Base-by-base conservation (phyloP, 805 yeast genomes). In the Blastobotrys attinorum region DNA sequence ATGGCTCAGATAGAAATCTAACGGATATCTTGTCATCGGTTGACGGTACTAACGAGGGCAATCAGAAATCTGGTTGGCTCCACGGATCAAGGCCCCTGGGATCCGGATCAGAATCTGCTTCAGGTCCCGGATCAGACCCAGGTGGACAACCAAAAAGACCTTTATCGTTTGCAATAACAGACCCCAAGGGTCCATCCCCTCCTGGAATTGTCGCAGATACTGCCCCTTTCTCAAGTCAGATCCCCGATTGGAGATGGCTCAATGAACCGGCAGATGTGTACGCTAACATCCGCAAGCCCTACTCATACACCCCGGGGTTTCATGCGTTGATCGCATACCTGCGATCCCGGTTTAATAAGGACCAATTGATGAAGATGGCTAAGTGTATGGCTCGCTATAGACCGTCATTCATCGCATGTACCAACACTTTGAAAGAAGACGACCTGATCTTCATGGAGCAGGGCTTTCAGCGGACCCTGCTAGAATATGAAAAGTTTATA, bases 391-490 rank as follows among this genome's bases (percentile, higher is more conserved):
- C 97, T 0, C 83, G 82, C 37, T 88, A 88, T 57, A 67, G 97
- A 51, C 96, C 97, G 2, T 79, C 89, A 10, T 90, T 90, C 60
- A 87, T 89, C 54, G 96, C 97, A 3, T 84, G 94, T 55, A 85
- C 95, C 32, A 83, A 85, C 55, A 79, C 92, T 3, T 65, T 90
- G 31, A 85, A 89, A 46, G 95, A 86, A 54, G 94, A 85, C 34
- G 98, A 90, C 61, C 70, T 89, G 62, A 83, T 90, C 2, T 90
- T 90, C 58, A 87, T 92, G 83, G 98, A 90, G 59, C 95, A 90
- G 65, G 85, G 96, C 54, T 90, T 89, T 65, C 97, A 90, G 62
- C 69, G 98, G 37, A 88, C 97, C 0, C 66, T 90, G 31, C 66
- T 90, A 36, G 96, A 94, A 48, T 90, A 88, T 60, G 89, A 87